Evolutionary conservation across 2,329 filamentous ascomycete species (phyloP).

Genomic region (Hymenoscyphus linearis): DNA sequence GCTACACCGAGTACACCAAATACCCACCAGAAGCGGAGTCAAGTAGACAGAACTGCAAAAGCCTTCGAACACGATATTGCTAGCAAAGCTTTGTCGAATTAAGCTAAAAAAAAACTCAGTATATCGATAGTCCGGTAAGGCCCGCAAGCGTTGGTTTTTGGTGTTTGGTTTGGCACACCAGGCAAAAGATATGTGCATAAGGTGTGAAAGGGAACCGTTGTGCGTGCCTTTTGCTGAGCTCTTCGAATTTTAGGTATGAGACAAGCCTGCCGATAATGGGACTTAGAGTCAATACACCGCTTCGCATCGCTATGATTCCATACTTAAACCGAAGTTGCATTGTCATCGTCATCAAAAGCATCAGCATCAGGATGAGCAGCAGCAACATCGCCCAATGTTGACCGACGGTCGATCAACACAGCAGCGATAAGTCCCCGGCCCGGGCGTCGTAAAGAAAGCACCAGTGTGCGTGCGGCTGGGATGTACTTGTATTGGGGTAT

Average conservation of each 20-base stretch:
- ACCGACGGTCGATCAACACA: not conserved
- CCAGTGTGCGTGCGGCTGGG: not conserved
- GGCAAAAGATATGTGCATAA: not conserved
- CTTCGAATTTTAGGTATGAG: not conserved
- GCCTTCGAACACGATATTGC: too few relatives aligned
- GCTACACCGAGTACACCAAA: not conserved
- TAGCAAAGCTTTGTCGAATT: too few relatives aligned
- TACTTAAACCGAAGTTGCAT: not conserved
- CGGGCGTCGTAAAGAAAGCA: not conserved
- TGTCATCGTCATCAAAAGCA: not conserved
- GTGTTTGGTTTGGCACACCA: not conserved
- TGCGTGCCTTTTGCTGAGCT: not conserved
- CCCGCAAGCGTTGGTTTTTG: not conserved
- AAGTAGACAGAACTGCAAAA: not conserved
- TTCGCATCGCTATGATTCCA: not conserved
- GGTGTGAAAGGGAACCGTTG: not conserved
- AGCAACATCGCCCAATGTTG: not conserved
- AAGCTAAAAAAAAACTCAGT: too few relatives aligned
- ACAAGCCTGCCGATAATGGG: not conserved
- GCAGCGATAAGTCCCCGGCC: not conserved
- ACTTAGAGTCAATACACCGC: not conserved
- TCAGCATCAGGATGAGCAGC: not conserved
- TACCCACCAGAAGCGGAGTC: not conserved
- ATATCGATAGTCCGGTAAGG: not conserved
- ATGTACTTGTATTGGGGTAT: not conserved